These are phyloP conservation scores for Rubia peregrina DNA, from an alignment of 305 asterid species.

Conservation along the genomic window DNA sequence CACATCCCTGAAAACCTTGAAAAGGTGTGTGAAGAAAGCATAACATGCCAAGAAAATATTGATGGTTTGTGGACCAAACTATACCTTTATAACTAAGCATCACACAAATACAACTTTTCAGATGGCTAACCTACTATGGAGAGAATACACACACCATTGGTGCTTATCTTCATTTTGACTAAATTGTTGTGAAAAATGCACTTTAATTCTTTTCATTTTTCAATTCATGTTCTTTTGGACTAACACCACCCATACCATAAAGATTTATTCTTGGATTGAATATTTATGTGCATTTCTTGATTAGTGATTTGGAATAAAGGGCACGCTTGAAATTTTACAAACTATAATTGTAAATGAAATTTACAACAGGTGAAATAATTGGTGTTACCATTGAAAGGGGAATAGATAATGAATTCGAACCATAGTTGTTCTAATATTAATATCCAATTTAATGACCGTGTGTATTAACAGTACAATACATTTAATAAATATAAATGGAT, in stretches of 20 bases:
- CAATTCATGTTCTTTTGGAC: conserved; percentile 3
- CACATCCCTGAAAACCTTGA: neutral
- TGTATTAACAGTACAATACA: too few relatives aligned
- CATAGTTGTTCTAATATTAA: too few relatives aligned
- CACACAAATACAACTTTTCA: conserved; percentile 10
- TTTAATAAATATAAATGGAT: too few relatives aligned
- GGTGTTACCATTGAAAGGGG: too few relatives aligned
- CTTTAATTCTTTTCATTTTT: neutral
- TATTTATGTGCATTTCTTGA: neutral
- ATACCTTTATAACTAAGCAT: conserved; percentile 15
- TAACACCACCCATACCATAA: neutral
- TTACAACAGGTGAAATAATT: too few relatives aligned
- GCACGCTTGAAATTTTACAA: too few relatives aligned
- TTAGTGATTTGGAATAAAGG: neutral
- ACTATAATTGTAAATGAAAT: too few relatives aligned
- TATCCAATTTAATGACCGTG: too few relatives aligned
- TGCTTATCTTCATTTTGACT: neutral
- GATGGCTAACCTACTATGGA: neutral
- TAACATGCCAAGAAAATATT: conserved; percentile 6
- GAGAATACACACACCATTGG: neutral
- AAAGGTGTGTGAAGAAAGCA: neutral
- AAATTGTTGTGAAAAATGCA: neutral
- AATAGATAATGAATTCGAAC: too few relatives aligned
- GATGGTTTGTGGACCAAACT: conserved; percentile 21
- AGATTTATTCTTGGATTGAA: neutral